Conservation (phyloP, 1,284 basidiomycete genomes). For the Pseudozyma sp. region DNA sequence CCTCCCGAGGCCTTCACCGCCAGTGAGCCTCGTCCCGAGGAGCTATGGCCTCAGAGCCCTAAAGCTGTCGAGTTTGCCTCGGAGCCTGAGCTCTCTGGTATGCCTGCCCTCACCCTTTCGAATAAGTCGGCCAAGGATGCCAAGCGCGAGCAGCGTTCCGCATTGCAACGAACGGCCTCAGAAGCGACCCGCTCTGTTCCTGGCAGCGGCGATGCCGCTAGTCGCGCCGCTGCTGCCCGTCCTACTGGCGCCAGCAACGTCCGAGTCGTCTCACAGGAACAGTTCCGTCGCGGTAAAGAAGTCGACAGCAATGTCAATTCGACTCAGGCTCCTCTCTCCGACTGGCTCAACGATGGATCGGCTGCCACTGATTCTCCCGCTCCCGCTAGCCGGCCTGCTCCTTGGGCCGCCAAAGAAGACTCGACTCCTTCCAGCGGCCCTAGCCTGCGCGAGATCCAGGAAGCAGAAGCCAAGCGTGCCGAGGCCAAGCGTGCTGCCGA, state of each 20-base stretch:
- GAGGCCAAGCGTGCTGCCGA: conserved; percentile 75
- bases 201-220: conserved; percentile 27
- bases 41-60: conserved; percentile 61
- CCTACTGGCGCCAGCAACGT: conserved; percentile 51
- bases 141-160: conserved; percentile 42
- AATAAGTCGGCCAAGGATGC: conserved; percentile 26
- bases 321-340: conserved; percentile 40
- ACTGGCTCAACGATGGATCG: conserved; percentile 46
- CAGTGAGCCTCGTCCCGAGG: conserved; percentile 50
- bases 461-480: conserved; percentile 84
- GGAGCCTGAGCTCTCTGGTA: conserved; percentile 51
- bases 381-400: conserved; percentile 55
- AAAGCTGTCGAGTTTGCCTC: conserved; percentile 62
- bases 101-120: conserved; percentile 27
- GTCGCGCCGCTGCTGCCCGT: conserved; percentile 29
- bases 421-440: conserved; percentile 42
- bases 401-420: conserved; percentile 64
- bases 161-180: conserved; percentile 22
- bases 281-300: conserved; percentile 46
- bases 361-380: conserved; percentile 20
- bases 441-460: conserved; percentile 93
- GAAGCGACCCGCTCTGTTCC: conserved; percentile 17
- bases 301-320: conserved; percentile 7
- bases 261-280: conserved; percentile 55
- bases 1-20: conserved; percentile 33